These are phyloP conservation scores for Allomyces macrogynus DNA, from an alignment of 192 early-diverging fungal species.

Conservation along the genomic window DNA sequence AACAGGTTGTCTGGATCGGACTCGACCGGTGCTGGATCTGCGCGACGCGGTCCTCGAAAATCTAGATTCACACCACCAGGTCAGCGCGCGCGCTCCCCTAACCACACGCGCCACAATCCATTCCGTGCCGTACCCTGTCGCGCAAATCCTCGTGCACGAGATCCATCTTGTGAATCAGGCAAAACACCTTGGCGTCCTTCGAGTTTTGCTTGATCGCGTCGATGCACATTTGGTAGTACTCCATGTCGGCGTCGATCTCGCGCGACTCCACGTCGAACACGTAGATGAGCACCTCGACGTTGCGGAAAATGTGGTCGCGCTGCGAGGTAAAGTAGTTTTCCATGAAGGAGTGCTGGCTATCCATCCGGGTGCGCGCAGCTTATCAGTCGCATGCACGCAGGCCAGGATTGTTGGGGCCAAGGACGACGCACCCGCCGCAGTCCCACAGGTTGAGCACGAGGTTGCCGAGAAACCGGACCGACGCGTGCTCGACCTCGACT, in stretches of 20 bases:
- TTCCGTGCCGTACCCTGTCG: slow-evolving; percentile 39
- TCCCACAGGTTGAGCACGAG: slow-evolving; percentile 96
- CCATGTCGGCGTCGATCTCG: slow-evolving; percentile 76
- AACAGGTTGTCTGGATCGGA: slow-evolving; percentile 46
- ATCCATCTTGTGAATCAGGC: slow-evolving; percentile 97
- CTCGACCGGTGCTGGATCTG: slow-evolving; percentile 47
- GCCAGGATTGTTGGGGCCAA: no score
- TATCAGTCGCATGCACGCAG: no score
- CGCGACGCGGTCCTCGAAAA: slow-evolving; percentile 37
- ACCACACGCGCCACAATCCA: no score
- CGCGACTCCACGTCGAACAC: slow-evolving; percentile 91
- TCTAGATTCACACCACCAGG: slow-evolving; percentile 13
- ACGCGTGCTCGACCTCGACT: slow-evolving; percentile 95
- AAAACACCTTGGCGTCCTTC: slow-evolving; percentile 81
- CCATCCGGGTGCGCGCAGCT: not conserved
- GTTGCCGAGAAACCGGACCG: slow-evolving; percentile 87
- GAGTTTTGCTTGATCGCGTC: slow-evolving; percentile 61
- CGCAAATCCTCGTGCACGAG: slow-evolving; percentile 55
- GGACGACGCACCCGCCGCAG: slow-evolving; percentile 45
- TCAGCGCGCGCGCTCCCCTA: no score
- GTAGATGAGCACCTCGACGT: slow-evolving; percentile 98
- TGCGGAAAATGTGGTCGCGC: slow-evolving; percentile 85
- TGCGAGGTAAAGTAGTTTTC: slow-evolving; percentile 87
- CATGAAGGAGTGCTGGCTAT: slow-evolving; percentile 81
- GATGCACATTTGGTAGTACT: slow-evolving; percentile 73